Evolutionary conservation across 768 basidiomycete species (phyloP).

Genomic region (Dentipellis fragilis): DNA sequence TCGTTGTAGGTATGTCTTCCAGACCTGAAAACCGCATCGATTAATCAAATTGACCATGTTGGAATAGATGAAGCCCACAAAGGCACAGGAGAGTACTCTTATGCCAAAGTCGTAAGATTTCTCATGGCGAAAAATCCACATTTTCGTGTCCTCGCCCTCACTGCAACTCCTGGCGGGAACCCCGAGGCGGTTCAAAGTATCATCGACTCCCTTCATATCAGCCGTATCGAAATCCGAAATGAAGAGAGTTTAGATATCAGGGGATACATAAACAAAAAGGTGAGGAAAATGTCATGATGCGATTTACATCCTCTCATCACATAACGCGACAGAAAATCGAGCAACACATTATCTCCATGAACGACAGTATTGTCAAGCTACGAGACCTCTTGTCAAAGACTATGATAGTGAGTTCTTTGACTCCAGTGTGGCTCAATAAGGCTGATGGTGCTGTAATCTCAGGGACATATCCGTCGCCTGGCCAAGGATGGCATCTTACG

Average conservation of each 20-base stretch:
- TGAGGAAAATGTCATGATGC: conserved; percentile 13
- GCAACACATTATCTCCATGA: conserved; percentile 71
- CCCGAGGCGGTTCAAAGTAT: conserved; percentile 83
- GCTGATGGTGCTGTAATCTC: neutral
- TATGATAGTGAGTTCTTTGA: conserved; percentile 54
- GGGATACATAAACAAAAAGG: conserved; percentile 85
- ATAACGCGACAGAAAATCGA: conserved; percentile 45
- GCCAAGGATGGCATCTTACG: conserved; percentile 31
- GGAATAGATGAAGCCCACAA: conserved; percentile 85
- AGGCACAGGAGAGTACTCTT: conserved; percentile 88
- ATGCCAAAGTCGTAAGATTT: conserved; percentile 78
- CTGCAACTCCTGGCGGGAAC: conserved; percentile 86
- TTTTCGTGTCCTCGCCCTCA: conserved; percentile 87
- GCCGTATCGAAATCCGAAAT: conserved; percentile 88
- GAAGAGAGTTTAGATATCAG: conserved; percentile 83
- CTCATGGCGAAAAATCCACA: conserved; percentile 93
- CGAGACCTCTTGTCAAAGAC: conserved; percentile 57
- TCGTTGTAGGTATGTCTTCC: conserved; percentile 69
- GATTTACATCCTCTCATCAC: neutral
- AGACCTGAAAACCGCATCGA: neutral
- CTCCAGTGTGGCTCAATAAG: neutral
- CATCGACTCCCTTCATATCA: conserved; percentile 90
- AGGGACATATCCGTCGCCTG: neutral
- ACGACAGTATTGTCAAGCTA: conserved; percentile 51
- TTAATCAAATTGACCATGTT: neutral